Evolutionary conservation across 177 flowering plant species (phyloP).

Genomic region (Vitis hybrid): DNA sequence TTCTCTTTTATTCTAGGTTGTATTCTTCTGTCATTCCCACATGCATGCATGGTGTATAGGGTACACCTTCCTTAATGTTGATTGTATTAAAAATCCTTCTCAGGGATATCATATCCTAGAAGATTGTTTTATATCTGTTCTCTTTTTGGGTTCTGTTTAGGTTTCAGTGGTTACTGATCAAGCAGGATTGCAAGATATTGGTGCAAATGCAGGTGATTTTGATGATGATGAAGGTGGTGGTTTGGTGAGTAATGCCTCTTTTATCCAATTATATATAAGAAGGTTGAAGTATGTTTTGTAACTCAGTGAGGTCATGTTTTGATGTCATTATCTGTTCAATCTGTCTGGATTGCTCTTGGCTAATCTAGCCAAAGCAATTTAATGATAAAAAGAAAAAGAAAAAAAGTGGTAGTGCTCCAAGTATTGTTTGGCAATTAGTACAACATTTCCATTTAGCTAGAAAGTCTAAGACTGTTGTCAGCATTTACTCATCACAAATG

Average conservation of each 20-base stretch:
- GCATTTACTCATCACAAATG: no score
- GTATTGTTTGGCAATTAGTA: no score
- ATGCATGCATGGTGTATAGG: background rate
- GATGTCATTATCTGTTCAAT: background rate
- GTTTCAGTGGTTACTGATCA: conserved; percentile 95
- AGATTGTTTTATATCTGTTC: background rate
- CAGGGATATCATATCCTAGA: background rate
- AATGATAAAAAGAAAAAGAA: no score
- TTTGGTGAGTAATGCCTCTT: conserved; percentile 61
- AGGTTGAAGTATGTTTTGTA: background rate
- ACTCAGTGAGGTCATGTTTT: background rate
- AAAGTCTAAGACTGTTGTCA: no score
- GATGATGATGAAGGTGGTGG: conserved; percentile 98
- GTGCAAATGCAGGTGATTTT: conserved; percentile 76
- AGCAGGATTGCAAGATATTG: conserved; percentile 70
- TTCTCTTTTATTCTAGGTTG: background rate
- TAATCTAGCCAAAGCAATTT: background rate
- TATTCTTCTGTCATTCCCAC: background rate
- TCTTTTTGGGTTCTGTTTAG: conserved; percentile 28
- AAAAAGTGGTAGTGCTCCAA: no score
- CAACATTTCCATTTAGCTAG: no score
- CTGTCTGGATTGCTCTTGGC: background rate
- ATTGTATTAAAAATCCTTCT: background rate
- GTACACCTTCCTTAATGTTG: no score
- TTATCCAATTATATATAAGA: background rate